These are phyloP conservation scores for Castanea crenata DNA, from an alignment of 306 rosid genomes.

Conservation along the genomic window DNA sequence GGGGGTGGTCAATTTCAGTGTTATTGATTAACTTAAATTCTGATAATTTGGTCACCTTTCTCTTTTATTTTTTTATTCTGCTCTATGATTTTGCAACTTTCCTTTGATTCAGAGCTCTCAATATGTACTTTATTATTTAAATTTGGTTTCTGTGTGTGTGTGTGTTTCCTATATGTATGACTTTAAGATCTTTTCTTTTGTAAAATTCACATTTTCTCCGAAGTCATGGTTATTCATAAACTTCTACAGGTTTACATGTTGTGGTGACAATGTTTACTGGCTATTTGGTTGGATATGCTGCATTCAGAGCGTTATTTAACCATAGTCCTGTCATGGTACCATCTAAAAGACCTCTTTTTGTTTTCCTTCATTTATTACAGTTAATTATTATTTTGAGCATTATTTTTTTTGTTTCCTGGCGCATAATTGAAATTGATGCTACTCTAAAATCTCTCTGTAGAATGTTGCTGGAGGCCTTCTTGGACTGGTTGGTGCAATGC, in stretches of 20 bases:
- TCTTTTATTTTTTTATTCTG: too few relatives aligned
- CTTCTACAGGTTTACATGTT: conserved; percentile 76
- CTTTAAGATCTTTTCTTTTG: not conserved
- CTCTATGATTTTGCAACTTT: too few relatives aligned
- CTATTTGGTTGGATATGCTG: conserved; percentile 71
- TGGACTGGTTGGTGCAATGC: conserved; percentile 81
- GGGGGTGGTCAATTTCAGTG: too few relatives aligned
- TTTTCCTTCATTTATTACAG: not conserved
- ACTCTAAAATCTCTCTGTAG: conserved; percentile 32
- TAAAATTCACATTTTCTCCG: not conserved
- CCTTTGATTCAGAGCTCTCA: too few relatives aligned
- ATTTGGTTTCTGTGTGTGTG: not conserved
- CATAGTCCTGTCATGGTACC: conserved; percentile 72
- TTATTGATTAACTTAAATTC: too few relatives aligned
- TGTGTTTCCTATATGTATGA: not conserved
- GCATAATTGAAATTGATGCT: not conserved
- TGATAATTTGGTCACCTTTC: too few relatives aligned
- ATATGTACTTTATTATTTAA: not conserved
- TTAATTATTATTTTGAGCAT: not conserved
- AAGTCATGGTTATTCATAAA: conserved; percentile 13
- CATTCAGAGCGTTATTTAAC: conserved; percentile 82
- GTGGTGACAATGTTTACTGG: conserved; percentile 81
- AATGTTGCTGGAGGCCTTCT: conserved; percentile 91
- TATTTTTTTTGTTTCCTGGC: not conserved
- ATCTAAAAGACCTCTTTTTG: not conserved